Evolutionary conservation across 2,329 filamentous ascomycete species (phyloP).

Genomic region (Mycosphaerella arachidis): DNA sequence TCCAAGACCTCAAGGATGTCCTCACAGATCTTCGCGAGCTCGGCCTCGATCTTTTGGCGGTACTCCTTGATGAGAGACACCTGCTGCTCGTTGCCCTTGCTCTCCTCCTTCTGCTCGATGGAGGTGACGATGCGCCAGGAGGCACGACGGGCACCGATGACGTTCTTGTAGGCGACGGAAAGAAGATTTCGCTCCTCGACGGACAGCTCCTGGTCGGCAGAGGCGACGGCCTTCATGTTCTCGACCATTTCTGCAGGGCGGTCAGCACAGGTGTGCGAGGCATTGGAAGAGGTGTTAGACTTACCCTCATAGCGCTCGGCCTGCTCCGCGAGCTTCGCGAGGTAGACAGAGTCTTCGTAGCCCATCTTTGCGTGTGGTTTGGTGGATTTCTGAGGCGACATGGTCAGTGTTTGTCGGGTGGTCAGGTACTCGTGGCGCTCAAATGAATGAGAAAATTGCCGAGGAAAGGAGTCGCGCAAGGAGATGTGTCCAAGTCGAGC

Average conservation of each 20-base stretch:
- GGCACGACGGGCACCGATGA: conserved; percentile 91
- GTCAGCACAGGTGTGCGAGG: conserved; percentile 36
- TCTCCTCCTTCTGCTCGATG: conserved; percentile 99
- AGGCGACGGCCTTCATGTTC: conserved; percentile 99
- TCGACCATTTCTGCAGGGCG: conserved; percentile 85
- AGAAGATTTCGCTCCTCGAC: conserved; percentile 97
- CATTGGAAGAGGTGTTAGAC: conserved; percentile 9
- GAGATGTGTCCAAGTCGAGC: neutral
- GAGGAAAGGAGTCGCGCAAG: neutral
- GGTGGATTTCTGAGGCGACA: conserved; percentile 8
- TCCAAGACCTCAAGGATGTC: conserved; percentile 95
- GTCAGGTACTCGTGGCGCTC: neutral
- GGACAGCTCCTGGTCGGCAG: conserved; percentile 60
- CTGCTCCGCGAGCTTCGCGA: conserved; percentile 99
- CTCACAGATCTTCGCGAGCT: conserved; percentile 96
- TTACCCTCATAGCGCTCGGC: conserved; percentile 99
- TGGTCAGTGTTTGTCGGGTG: conserved; percentile 4
- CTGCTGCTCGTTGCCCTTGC: conserved; percentile 92
- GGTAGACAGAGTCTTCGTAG: conserved; percentile 98
- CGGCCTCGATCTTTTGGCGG: conserved; percentile 95
- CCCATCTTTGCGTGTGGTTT: conserved; percentile 61
- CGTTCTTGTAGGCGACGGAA: conserved; percentile 98
- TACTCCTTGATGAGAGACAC: conserved; percentile 94
- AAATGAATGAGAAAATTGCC: conserved; percentile 1
- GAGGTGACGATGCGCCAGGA: conserved; percentile 98